Evolutionary conservation across 352 stramenopile species (phyloP).

Genomic region (Nothophytophthora sp.): DNA sequence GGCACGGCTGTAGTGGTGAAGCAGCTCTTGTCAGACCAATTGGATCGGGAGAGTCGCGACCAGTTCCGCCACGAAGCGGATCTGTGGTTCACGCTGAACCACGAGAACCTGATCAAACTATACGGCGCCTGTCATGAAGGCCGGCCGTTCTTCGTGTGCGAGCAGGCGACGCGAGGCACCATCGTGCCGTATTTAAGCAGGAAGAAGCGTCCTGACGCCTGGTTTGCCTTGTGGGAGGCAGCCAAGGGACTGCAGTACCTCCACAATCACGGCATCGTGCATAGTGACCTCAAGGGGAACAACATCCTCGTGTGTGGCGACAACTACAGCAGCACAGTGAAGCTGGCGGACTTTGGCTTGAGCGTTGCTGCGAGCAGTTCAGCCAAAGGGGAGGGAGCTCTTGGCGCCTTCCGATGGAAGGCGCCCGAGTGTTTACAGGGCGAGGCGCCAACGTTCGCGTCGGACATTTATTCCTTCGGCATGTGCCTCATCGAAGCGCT

Average conservation of each 20-base stretch:
- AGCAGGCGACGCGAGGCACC: conserved; percentile 3
- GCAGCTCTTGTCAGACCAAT: conserved; percentile 8
- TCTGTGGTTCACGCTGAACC: conserved; percentile 13
- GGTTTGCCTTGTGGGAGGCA: conserved; percentile 5
- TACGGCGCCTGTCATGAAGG: conserved; percentile 28
- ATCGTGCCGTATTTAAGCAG: conserved; percentile 1
- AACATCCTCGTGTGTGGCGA: conserved; percentile 78
- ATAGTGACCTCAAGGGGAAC: conserved; percentile 78
- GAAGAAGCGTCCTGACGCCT: neutral
- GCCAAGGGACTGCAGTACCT: conserved; percentile 45
- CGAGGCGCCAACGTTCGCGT: too few species aligned
- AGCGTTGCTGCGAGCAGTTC: neutral
- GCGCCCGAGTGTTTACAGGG: too few species aligned
- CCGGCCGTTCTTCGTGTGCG: conserved; percentile 11
- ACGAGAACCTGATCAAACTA: conserved; percentile 20
- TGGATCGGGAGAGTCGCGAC: conserved; percentile 1
- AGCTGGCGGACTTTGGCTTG: conserved; percentile 30
- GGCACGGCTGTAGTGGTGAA: conserved; percentile 23
- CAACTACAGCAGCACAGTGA: conserved; percentile 10
- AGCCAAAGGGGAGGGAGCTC: too few species aligned
- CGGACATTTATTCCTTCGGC: too few species aligned
- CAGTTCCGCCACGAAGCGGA: conserved; percentile 16
- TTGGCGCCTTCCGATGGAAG: too few species aligned
- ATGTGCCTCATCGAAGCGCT: too few species aligned
- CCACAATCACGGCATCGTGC: conserved; percentile 45